Conservation (phyloP, 1,284 basidiomycete species). For the Rhodotorula mucilaginosa region DNA sequence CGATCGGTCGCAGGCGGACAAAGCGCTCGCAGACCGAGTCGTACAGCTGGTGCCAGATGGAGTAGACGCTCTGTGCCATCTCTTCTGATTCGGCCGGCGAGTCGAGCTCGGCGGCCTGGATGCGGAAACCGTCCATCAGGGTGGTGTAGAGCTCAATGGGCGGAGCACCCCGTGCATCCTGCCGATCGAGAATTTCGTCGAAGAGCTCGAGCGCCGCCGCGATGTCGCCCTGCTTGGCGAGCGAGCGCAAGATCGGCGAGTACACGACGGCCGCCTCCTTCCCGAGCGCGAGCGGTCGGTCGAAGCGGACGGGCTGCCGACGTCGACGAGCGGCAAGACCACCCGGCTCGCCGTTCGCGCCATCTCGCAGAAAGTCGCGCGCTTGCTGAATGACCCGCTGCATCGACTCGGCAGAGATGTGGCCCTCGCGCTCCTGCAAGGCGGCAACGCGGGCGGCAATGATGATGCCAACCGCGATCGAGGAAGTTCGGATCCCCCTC, state of each 20-base stretch:
- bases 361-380: constrained; percentile 12
- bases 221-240: constrained; percentile 56
- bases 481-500: constrained; percentile 66
- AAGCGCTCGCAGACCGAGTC: constrained; percentile 27
- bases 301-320: constrained; percentile 47
- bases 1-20: constrained; percentile 7
- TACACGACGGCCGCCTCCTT: constrained; percentile 53
- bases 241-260: constrained; percentile 63
- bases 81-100: constrained; percentile 5
- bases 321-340: neutral
- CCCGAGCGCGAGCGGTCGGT: constrained; percentile 33
- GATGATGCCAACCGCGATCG: constrained; percentile 70
- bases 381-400: constrained; percentile 40
- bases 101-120: neutral
- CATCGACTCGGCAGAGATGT: constrained; percentile 46
- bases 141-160: constrained; percentile 64
- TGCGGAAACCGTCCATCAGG: constrained; percentile 67
- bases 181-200: constrained; percentile 52
- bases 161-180: constrained; percentile 43
- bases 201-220: constrained; percentile 63
- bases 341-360: neutral
- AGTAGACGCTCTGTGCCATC: constrained; percentile 25
- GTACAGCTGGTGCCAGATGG: constrained; percentile 36
- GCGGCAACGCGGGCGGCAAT: constrained; percentile 59
- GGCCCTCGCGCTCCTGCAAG: neutral